Evolutionary conservation across 2,329 filamentous ascomycete genomes (phyloP).

Genomic region (Colletotrichum cuscutae): DNA sequence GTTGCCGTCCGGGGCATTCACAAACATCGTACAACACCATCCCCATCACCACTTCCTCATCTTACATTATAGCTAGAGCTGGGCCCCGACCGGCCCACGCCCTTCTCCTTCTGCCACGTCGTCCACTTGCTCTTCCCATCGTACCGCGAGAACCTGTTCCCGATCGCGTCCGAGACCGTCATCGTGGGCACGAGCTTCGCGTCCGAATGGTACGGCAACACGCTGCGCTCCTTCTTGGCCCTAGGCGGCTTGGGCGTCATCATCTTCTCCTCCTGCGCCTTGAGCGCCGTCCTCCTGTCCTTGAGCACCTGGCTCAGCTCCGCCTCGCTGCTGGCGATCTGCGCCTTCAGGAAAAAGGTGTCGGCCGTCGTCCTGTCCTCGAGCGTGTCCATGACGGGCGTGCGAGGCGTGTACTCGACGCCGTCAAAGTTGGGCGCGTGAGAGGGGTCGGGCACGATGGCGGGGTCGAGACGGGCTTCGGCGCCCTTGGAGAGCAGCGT

Average conservation of each 20-base stretch:
- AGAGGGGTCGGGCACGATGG: constrained; percentile 63
- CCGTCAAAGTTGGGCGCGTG: constrained; percentile 66
- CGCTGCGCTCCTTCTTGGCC: constrained; percentile 31
- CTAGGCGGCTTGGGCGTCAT: constrained; percentile 25
- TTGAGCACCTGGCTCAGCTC: constrained; percentile 81
- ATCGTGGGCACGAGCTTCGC: constrained; percentile 48
- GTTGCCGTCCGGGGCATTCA: constrained; percentile 16
- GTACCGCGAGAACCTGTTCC: constrained; percentile 31
- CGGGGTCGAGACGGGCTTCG: constrained; percentile 74
- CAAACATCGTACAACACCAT: constrained; percentile 11
- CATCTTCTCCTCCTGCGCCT: constrained; percentile 39
- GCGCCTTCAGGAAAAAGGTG: constrained; percentile 79
- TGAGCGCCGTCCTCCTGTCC: constrained; percentile 57
- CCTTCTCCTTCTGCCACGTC: constrained; percentile 35
- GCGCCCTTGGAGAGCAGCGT: constrained; percentile 80
- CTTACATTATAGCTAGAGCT: constrained; percentile 34
- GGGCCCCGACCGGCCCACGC: constrained; percentile 24
- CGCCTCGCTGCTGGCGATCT: constrained; percentile 79
- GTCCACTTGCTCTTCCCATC: constrained; percentile 27
- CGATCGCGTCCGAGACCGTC: constrained; percentile 48
- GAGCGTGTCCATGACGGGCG: constrained; percentile 82
- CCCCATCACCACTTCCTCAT: not conserved
- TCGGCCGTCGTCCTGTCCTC: constrained; percentile 58
- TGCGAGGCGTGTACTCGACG: constrained; percentile 76
- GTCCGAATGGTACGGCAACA: constrained; percentile 50